Percentiles rank a stretch among this genome's conserved stretches.
These are phyloP conservation scores for Claviceps sp. DNA, from an alignment of 2,329 filamentous ascomycete species.

Conservation along the genomic window DNA sequence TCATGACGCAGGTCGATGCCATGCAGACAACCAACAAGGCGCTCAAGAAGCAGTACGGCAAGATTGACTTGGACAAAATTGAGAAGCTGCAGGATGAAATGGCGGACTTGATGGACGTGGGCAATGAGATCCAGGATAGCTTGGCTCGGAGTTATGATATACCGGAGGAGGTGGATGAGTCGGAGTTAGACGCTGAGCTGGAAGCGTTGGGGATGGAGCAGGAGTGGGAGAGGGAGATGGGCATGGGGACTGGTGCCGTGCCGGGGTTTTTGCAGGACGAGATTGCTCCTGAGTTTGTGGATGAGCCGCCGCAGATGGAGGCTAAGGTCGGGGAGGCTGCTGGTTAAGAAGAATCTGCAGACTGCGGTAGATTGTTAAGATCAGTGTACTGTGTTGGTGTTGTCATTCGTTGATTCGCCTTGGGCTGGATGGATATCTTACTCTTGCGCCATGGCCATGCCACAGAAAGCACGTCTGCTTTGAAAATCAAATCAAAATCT, in stretches of 20 bases:
- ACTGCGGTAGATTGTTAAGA: not conserved
- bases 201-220: slow-evolving; percentile 90
- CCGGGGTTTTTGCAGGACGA: slow-evolving; percentile 88
- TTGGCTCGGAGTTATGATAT: slow-evolving; percentile 85
- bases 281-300: slow-evolving; percentile 75
- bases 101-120: slow-evolving; percentile 93
- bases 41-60: slow-evolving; percentile 86
- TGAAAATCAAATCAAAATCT: too few relatives aligned
- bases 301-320: slow-evolving; percentile 65
- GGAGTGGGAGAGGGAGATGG: slow-evolving; percentile 64
- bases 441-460: too few relatives aligned
- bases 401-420: too few relatives aligned
- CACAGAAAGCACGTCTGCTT: too few relatives aligned
- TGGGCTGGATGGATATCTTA: too few relatives aligned
- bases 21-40: slow-evolving; percentile 96
- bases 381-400: too few relatives aligned
- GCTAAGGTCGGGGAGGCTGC: slow-evolving; percentile 75
- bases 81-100: slow-evolving; percentile 97
- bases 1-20: slow-evolving; percentile 94
- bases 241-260: slow-evolving; percentile 36
- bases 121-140: slow-evolving; percentile 96
- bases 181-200: slow-evolving; percentile 88
- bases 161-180: slow-evolving; percentile 93
- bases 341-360: slow-evolving; percentile 26
- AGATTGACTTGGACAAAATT: slow-evolving; percentile 95